Percentiles rank a stretch among this genome's conserved stretches.
Conservation (phyloP, 352 stramenopile genomes). For the Globisporangium okanoganense region DNA sequence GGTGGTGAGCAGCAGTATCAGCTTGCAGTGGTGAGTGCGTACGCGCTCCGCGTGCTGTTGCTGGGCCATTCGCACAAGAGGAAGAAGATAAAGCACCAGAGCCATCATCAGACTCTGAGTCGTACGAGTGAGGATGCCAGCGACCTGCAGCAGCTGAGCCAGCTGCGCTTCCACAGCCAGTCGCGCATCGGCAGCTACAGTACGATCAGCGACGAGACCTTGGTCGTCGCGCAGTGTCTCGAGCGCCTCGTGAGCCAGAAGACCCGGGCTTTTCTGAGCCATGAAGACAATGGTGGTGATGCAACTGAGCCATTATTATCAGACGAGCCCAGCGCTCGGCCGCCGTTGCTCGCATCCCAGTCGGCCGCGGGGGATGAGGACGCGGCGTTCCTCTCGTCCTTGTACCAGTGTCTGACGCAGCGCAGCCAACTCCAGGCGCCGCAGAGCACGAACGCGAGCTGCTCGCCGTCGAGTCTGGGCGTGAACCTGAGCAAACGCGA, state of each 20-base stretch:
- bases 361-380: slow-evolving; percentile 13
- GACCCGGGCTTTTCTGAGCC: neutral
- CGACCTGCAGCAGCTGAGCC: slow-evolving; percentile 21
- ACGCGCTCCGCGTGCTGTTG: slow-evolving; percentile 49
- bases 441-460: slow-evolving; percentile 29
- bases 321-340: neutral
- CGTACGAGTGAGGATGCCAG: slow-evolving; percentile 6
- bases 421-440: slow-evolving; percentile 46
- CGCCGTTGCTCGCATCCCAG: neutral
- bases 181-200: slow-evolving; percentile 74
- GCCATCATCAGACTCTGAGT: neutral
- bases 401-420: slow-evolving; percentile 59
- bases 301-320: neutral
- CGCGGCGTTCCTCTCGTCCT: slow-evolving; percentile 39
- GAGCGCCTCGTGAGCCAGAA: slow-evolving; percentile 16
- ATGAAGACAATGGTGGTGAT: neutral
- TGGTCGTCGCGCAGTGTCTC: slow-evolving; percentile 35
- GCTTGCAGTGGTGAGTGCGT: slow-evolving; percentile 66
- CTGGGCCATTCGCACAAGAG: slow-evolving; percentile 17
- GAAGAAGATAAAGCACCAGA: neutral
- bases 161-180: slow-evolving; percentile 62
- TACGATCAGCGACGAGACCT: slow-evolving; percentile 53
- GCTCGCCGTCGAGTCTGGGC: slow-evolving; percentile 51
- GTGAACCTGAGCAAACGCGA: slow-evolving; percentile 66
- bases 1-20: slow-evolving; percentile 13